Base-by-base conservation (phyloP, 1,284 basidiomycete genomes). In the Lentinula novae-zelandiae region DNA sequence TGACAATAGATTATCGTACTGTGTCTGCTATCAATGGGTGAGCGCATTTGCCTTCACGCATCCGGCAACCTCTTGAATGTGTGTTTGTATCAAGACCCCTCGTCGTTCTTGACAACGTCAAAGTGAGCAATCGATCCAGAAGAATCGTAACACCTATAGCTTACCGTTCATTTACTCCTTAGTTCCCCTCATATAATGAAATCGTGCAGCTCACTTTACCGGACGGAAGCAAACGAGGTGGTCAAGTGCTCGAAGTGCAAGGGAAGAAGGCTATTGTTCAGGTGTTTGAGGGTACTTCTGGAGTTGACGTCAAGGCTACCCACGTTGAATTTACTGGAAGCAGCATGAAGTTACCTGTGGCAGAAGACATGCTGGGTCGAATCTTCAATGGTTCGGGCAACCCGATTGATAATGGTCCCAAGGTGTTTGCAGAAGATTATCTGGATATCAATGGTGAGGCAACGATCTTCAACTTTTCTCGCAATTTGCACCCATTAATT, bases 161-260 rank as follows among this genome's bases (percentile, higher is more conserved):
- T 57, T 46, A 59, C 51, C 27, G 27, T 54, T 13, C 60, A 22
- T 44, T 46, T 62, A 44, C 66, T 68, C 52, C 66, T 52, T 68
- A 95, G 92, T 99, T 99, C 76, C 93, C 96, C 4, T 95, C 95
- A n/a, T 99, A 98, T 83, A 99, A 99, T 75, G 97, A 99, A 81
- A 99, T 98, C 69, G 97, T 99, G 38, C 89, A 93, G 70, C 81
- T 99, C 65, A 98, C 96, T 4, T 83, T 99, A 17, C 96, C 97
- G 6, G 97, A 99, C 75, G 97, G 97, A 40, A 85, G 94, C 36
- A 91, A 90, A 70, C 91, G 97, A 69, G 95, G 95, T 22, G 97
- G 97, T 46, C 97, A 99, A 78, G 96, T 99, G 8, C 88, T 99
- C 59, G 97, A 99, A 77, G 96, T 99, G 44, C 92, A 93, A 70